Conservation (phyloP, 2,329 filamentous ascomycete species). For the Botryotinia calthae region DNA sequence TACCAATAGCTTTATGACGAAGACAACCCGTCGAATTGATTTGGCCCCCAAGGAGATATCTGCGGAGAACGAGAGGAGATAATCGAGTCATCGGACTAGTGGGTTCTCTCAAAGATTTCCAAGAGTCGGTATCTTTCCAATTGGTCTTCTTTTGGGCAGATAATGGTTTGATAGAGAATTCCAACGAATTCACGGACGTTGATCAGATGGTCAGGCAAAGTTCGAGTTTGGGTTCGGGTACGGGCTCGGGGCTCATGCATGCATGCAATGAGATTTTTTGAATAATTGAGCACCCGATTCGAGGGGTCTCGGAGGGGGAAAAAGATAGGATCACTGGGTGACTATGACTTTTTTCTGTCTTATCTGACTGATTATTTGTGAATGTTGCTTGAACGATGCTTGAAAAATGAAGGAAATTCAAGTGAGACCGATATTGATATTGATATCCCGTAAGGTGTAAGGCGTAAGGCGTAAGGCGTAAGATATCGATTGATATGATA, state of each 20-base stretch:
- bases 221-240: neutral
- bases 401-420: neutral
- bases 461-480: neutral
- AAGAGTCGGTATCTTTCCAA: neutral
- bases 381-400: neutral
- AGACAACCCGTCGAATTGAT: conserved; percentile 34
- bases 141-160: neutral
- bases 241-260: conserved; percentile 20
- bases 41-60: conserved; percentile 36
- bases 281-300: conserved; percentile 24
- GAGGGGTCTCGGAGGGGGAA: conserved; percentile 19
- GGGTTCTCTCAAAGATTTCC: neutral
- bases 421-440: neutral
- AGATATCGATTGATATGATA: neutral
- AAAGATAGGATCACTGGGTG: conserved; percentile 19
- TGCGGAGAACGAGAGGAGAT: conserved; percentile 32
- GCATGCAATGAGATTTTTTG: conserved; percentile 20
- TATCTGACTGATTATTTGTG: neutral
- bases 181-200: neutral
- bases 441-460: neutral
- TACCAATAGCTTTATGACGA: conserved; percentile 20
- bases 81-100: conserved; percentile 34
- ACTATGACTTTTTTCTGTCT: conserved; percentile 5
- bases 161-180: neutral
- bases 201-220: conserved; percentile 18